Conservation (phyloP, 495 filamentous ascomycete genomes). For the Penicillium daleae region DNA sequence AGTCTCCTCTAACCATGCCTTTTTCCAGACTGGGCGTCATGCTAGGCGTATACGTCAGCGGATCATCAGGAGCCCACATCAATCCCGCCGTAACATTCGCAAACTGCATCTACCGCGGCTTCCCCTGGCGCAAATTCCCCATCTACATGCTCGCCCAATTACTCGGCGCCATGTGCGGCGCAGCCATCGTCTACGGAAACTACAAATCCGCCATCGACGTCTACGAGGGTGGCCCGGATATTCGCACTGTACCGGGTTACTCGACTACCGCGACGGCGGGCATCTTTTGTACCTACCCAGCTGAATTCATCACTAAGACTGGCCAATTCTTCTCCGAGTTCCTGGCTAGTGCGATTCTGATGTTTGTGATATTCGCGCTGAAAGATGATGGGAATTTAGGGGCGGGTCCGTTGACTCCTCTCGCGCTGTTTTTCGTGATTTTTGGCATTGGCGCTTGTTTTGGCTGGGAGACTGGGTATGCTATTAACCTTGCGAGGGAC, state of each 20-base stretch:
- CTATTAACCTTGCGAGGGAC: conserved; percentile 68
- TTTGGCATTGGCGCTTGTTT: conserved; percentile 70
- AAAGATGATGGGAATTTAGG: conserved; percentile 62
- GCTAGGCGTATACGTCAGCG: conserved; percentile 67
- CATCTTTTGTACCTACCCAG: conserved; percentile 70
- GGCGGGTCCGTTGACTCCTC: conserved; percentile 52
- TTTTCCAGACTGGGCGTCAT: conserved; percentile 56
- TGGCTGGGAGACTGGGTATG: conserved; percentile 72
- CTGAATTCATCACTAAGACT: conserved; percentile 60
- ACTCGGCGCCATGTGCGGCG: conserved; percentile 58
- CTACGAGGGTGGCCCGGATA: conserved; percentile 56
- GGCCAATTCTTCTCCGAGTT: conserved; percentile 68
- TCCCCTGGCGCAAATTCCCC: conserved; percentile 64
- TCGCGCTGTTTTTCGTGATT: conserved; percentile 65
- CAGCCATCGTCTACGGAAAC: conserved; percentile 60
- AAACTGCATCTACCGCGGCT: conserved; percentile 62
- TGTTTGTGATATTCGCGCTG: conserved; percentile 70
- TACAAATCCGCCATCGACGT: conserved; percentile 58
- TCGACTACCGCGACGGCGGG: conserved; percentile 60
- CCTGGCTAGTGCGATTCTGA: conserved; percentile 60
- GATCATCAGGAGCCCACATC: conserved; percentile 62
- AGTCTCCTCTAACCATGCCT: conserved; percentile 18
- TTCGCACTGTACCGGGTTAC: conserved; percentile 61
- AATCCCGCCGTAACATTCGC: conserved; percentile 69
- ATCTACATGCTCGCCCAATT: conserved; percentile 57